These are phyloP conservation scores for Leccinum fuscescens DNA, from an alignment of 1,284 basidiomycete species.

Conservation along the genomic window DNA sequence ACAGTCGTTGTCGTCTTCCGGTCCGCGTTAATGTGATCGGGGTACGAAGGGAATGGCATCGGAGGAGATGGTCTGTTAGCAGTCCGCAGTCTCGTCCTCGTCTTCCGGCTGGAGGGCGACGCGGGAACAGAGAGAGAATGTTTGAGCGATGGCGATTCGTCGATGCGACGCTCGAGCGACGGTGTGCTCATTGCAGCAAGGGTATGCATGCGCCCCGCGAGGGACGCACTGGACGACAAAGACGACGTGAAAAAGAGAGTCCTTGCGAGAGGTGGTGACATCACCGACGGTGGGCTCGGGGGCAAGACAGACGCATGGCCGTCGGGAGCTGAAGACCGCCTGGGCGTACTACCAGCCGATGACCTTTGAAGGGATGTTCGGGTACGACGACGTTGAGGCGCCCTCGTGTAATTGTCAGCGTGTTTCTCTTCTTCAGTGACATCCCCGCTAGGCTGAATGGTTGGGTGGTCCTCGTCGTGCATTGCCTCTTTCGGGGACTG, in stretches of 20 bases:
- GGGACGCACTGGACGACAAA: constrained; percentile 19
- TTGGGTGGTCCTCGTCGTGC: background rate
- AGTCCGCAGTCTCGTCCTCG: constrained; percentile 1
- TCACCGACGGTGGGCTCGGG: constrained; percentile 28
- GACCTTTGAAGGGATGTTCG: constrained; percentile 3
- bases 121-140: constrained; percentile 16
- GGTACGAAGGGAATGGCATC: constrained; percentile 28
- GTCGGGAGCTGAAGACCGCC: constrained; percentile 18
- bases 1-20: background rate
- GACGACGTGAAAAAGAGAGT: constrained; percentile 31
- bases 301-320: constrained; percentile 27
- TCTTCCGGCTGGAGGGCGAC: constrained; percentile 15
- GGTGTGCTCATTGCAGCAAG: background rate
- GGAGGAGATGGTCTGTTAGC: constrained; percentile 6
- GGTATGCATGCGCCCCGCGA: constrained; percentile 8
- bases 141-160: constrained; percentile 5
- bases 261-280: constrained; percentile 31
- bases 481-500: background rate
- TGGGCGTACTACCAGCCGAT: background rate
- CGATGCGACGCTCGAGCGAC: background rate
- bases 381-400: constrained; percentile 16
- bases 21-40: background rate
- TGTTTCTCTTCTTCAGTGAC: background rate
- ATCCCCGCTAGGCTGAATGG: background rate
- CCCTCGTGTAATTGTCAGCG: constrained; percentile 19